Evolutionary conservation across 2,329 filamentous ascomycete genomes (phyloP).

Genomic region (Atkinsonella texensis): DNA sequence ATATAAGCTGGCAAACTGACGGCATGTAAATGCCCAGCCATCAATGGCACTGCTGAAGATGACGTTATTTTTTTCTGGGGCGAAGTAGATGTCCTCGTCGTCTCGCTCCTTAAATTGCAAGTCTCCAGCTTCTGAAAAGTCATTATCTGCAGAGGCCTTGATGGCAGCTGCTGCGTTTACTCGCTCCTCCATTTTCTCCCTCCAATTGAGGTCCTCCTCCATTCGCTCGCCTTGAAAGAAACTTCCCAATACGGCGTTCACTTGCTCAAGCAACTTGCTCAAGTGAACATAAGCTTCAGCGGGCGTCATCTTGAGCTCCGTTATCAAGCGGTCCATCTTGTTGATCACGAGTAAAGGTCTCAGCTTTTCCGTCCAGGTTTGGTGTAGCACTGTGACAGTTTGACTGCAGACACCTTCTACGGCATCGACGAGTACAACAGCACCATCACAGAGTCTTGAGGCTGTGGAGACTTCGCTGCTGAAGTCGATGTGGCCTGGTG

Average conservation of each 20-base stretch:
- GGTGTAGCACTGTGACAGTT: slow-evolving; percentile 89
- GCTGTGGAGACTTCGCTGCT: slow-evolving; percentile 96
- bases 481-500: slow-evolving; percentile 96
- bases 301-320: slow-evolving; percentile 88
- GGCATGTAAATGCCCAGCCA: slow-evolving; percentile 96
- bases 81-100: slow-evolving; percentile 96
- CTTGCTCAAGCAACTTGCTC: slow-evolving; percentile 81
- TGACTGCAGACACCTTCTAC: slow-evolving; percentile 98
- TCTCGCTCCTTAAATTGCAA: slow-evolving; percentile 77
- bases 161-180: slow-evolving; percentile 58
- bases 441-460: slow-evolving; percentile 86
- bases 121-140: slow-evolving; percentile 43
- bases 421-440: slow-evolving; percentile 86
- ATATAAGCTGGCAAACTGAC: slow-evolving; percentile 86
- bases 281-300: slow-evolving; percentile 81
- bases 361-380: slow-evolving; percentile 91
- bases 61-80: slow-evolving; percentile 96
- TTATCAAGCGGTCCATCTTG: slow-evolving; percentile 92
- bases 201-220: slow-evolving; percentile 96
- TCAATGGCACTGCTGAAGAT: slow-evolving; percentile 97
- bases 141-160: slow-evolving; percentile 40
- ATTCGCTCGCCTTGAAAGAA: slow-evolving; percentile 98
- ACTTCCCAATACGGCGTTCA: slow-evolving; percentile 93
- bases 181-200: slow-evolving; percentile 81
- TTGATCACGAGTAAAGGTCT: slow-evolving; percentile 94